These are phyloP conservation scores for Candida anutae DNA, from an alignment of 1,139 yeast species.

Conservation along the genomic window DNA sequence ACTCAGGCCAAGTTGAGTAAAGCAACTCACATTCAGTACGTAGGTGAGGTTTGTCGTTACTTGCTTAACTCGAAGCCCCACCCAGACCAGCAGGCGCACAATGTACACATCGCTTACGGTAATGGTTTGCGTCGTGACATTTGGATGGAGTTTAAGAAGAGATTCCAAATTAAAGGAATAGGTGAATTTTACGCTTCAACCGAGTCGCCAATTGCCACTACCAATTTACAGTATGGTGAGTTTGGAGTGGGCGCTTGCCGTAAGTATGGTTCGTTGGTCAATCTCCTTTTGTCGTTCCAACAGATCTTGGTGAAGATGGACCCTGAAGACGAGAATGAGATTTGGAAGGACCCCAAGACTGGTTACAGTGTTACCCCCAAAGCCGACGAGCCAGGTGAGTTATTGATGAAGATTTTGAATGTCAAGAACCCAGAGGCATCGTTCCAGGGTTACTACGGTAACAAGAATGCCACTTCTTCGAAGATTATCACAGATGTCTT, in stretches of 20 bases:
- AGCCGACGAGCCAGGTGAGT: constrained; percentile 73
- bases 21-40: constrained; percentile 85
- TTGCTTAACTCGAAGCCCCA: constrained; percentile 58
- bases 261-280: constrained; percentile 65
- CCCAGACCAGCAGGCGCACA: constrained; percentile 62
- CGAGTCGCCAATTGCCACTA: constrained; percentile 88
- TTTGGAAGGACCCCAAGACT: constrained; percentile 62
- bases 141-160: constrained; percentile 71
- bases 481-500: constrained; percentile 71
- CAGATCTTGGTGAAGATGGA: constrained; percentile 69
- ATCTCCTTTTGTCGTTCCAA: constrained; percentile 43
- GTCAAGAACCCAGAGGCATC: constrained; percentile 59
- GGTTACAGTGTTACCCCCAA: constrained; percentile 44
- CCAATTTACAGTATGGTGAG: constrained; percentile 70
- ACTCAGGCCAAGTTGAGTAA: constrained; percentile 67
- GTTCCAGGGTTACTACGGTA: constrained; percentile 87
- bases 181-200: constrained; percentile 96
- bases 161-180: constrained; percentile 67
- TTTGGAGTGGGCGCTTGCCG: constrained; percentile 88
- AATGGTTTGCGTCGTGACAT: constrained; percentile 92
- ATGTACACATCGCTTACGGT: constrained; percentile 72
- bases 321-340: constrained; percentile 67
- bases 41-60: constrained; percentile 93
- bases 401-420: constrained; percentile 65
- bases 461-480: constrained; percentile 68